Evolutionary conservation across 495 filamentous ascomycete species (phyloP), one percentile per base, ranked within the genome.

Genomic region (Penicillium taxi): DNA sequence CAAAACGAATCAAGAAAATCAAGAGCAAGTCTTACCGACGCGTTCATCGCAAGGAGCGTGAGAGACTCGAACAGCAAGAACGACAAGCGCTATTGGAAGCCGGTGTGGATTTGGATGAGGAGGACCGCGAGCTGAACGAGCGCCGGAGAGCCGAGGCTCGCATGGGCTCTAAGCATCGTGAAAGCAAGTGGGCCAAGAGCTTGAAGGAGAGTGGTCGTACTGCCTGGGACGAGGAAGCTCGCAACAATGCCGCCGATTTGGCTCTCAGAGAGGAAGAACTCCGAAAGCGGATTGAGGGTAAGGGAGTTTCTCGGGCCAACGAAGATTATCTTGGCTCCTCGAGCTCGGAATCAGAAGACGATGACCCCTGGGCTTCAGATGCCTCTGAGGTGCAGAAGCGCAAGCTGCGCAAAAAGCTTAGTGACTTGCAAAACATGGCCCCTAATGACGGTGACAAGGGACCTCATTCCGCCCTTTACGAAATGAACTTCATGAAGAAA

Each of bases 1-100:
- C 87, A 3, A 94, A 90, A 61, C 80, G 91, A 2, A 83, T 98
- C 58, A 94, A 95, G 60, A 96, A 96, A 67, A 98, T 98, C 56
- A 98, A 98, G 67, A 88, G 82, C 49, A 96, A 94, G 52, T 75
- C 87, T 1, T 98, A 89, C 52, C 81, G 87, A 12, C 79, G 88
- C 33, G 80, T 96, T 15, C 93, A 96, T 55, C 80, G 91, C 23
- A 94, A 84, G 49, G 85, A 95, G 48, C 73, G 78, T 9, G 77
- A 86, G 53, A 77, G 77, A 39, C 63, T 81, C 26, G 79, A 83
- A 42, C 69, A 85, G 33, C 74, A 76, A n/a, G 79, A 86, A 35
- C 69, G 73, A 17, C 78, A 86, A 26, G 77, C 78, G 18, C 64
- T 90, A 26, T 59, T 69, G 13, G 77, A 76, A 27, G 77, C 79